Evolutionary conservation across 1,284 basidiomycete species (phyloP).

Genomic region (Thecaphora frezii): DNA sequence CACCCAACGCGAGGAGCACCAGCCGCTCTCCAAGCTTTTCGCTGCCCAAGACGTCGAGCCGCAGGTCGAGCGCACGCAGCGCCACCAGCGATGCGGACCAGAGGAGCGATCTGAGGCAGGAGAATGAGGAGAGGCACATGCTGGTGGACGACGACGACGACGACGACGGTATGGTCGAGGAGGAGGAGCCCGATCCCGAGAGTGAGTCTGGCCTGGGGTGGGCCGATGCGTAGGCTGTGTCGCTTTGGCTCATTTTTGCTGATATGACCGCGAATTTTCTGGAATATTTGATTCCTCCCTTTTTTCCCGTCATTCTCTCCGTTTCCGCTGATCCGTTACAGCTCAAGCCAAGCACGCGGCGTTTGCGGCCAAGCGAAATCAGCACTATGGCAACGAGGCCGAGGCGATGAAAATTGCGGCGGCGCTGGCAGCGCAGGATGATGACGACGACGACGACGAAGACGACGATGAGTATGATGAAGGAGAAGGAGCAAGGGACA

Average conservation of each 20-base stretch:
- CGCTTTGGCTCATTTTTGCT: background rate
- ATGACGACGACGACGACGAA: conserved; percentile 51
- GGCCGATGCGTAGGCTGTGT: background rate
- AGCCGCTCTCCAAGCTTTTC: conserved; percentile 42
- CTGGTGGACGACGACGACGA: conserved; percentile 22
- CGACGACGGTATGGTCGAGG: conserved; percentile 32
- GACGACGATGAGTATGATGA: conserved; percentile 24
- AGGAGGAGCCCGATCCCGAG: conserved; percentile 46
- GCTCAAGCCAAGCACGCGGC: conserved; percentile 49
- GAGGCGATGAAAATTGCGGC: conserved; percentile 53
- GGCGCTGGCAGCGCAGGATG: conserved; percentile 43
- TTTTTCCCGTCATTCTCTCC: background rate
- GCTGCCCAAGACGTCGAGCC: conserved; percentile 39
- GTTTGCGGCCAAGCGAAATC: conserved; percentile 53
- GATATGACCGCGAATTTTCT: too few species aligned
- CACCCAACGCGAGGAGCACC: conserved; percentile 15
- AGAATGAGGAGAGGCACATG: conserved; percentile 26
- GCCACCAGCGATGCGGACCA: conserved; percentile 27
- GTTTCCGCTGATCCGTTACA: background rate
- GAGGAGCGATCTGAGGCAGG: conserved; percentile 35
- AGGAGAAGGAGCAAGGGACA: too few species aligned
- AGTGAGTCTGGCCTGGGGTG: conserved; percentile 22
- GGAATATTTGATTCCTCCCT: background rate
- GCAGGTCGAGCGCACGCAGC: conserved; percentile 41
- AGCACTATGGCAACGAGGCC: conserved; percentile 57